These are phyloP conservation scores for Rhodomyrtus psidioides DNA, from an alignment of 441 rosid species.

Conservation along the genomic window DNA sequence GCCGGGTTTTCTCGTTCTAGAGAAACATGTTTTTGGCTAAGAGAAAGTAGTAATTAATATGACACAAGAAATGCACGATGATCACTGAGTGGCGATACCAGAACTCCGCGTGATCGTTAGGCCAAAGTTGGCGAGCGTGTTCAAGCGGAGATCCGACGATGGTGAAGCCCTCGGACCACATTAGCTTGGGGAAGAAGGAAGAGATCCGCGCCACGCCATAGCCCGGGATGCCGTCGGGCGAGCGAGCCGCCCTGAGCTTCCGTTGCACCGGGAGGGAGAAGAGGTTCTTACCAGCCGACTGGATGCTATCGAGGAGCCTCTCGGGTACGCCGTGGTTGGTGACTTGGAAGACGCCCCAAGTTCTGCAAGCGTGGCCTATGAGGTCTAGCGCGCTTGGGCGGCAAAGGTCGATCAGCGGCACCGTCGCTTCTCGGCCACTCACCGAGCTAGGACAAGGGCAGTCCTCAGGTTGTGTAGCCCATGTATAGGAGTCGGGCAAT, in stretches of 20 bases:
- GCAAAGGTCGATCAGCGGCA: slow-evolving; percentile 27
- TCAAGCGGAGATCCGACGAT: slow-evolving; percentile 36
- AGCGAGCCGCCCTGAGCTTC: slow-evolving; percentile 27
- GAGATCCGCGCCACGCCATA: slow-evolving; percentile 40
- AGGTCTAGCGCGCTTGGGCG: slow-evolving; percentile 7
- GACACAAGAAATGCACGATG: neutral
- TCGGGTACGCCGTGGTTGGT: slow-evolving; percentile 32
- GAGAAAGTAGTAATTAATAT: neutral
- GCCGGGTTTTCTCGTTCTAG: neutral
- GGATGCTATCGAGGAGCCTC: slow-evolving; percentile 22
- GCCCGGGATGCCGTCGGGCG: slow-evolving; percentile 26
- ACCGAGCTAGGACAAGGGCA: neutral
- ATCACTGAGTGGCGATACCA: slow-evolving; percentile 16
- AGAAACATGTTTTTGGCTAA: neutral
- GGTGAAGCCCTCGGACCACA: slow-evolving; percentile 56
- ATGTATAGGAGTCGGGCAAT: slow-evolving; percentile 35
- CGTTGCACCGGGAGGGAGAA: slow-evolving; percentile 28
- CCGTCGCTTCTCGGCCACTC: neutral
- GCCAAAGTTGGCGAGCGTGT: slow-evolving; percentile 44
- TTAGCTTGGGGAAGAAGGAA: slow-evolving; percentile 32
- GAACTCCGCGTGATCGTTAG: slow-evolving; percentile 23
- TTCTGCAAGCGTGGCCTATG: slow-evolving; percentile 26
- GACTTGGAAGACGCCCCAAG: slow-evolving; percentile 44
- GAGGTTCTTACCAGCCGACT: slow-evolving; percentile 20
- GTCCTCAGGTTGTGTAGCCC: slow-evolving; percentile 7